A percentile compares a stretch with the other conserved stretches of the same genome.
phyloP scores from a whole-genome alignment of 805 yeast species.

The Wickerhamomyces chambardii region DNA sequence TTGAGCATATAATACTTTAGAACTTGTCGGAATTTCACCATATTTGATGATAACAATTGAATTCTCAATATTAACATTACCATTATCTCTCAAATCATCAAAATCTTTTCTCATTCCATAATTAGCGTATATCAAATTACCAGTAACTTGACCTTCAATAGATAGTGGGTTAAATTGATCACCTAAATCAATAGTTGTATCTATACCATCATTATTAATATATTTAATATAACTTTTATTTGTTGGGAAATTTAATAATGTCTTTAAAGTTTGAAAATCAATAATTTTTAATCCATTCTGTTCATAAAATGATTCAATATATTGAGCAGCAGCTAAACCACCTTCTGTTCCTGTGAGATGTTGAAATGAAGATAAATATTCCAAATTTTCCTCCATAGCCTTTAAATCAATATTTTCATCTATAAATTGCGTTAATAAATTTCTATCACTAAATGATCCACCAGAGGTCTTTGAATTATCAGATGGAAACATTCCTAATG shows the following conservation, averaged over 20 bases:
- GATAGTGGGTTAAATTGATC: conserved; percentile 65
- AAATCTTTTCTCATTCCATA: conserved; percentile 57
- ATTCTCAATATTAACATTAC: conserved; percentile 31
- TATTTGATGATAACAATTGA: conserved; percentile 53
- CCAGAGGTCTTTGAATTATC: conserved; percentile 26
- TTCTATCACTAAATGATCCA: conserved; percentile 60
- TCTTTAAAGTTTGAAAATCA: conserved; percentile 40
- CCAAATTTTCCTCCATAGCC: conserved; percentile 54
- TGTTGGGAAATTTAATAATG: conserved; percentile 62
- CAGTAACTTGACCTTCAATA: conserved; percentile 43
- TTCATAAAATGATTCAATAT: conserved; percentile 48
- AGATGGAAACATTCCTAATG: conserved; percentile 44
- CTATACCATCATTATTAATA: conserved; percentile 11
- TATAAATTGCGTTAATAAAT: conserved; percentile 38
- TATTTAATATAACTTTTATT: conserved; percentile 13
- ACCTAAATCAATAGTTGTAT: conserved; percentile 14
- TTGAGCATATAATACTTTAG: conserved; percentile 47
- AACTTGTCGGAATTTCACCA: conserved; percentile 40
- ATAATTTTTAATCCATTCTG: conserved; percentile 46
- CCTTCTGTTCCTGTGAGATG: conserved; percentile 88
- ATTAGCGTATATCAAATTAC: conserved; percentile 52
- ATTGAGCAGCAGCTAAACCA: conserved; percentile 63
- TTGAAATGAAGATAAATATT: conserved; percentile 72
- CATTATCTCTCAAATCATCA: conserved; percentile 23
- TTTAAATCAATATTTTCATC: conserved; percentile 43